phyloP scores from a whole-genome alignment of 1,284 basidiomycete species.

The Ganoderma resinaceum region DNA sequence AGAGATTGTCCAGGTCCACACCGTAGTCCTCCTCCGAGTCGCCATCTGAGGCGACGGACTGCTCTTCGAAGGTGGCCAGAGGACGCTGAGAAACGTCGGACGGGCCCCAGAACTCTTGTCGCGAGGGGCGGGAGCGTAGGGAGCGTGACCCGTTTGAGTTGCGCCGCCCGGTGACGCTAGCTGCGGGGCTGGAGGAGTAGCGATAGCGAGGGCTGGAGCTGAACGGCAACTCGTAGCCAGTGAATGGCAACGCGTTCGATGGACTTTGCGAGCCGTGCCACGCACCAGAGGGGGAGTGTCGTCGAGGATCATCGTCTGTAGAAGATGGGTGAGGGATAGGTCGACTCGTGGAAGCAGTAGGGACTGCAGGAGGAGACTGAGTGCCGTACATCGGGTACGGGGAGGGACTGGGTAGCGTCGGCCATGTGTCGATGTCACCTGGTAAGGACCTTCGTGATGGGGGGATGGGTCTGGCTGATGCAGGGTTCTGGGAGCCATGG shows the following conservation, averaged over 20 bases:
- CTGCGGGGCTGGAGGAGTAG: conserved; percentile 16
- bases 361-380: conserved; percentile 18
- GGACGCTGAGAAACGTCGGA: conserved; percentile 26
- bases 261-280: conserved; percentile 28
- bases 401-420: conserved; percentile 24
- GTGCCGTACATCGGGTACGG: conserved; percentile 18
- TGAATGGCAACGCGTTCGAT: conserved; percentile 25
- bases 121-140: conserved; percentile 37
- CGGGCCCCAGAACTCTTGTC: conserved; percentile 31
- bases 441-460: conserved; percentile 31
- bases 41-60: conserved; percentile 41
- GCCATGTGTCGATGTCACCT: conserved; percentile 25
- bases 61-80: conserved; percentile 41
- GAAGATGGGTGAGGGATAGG: conserved; percentile 26
- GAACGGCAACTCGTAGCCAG: conserved; percentile 25
- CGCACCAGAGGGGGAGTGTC: conserved; percentile 25
- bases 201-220: conserved; percentile 22
- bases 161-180: conserved; percentile 28
- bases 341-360: conserved; percentile 22
- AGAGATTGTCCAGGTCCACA: conserved; percentile 39
- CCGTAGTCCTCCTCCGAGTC: conserved; percentile 41
- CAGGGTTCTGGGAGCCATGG: conserved; percentile 22
- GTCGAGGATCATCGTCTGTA: conserved; percentile 23
- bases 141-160: conserved; percentile 37
- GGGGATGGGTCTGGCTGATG: conserved; percentile 31